These are phyloP conservation scores for Neurospora sp. DNA, from an alignment of 495 filamentous ascomycete genomes.

Conservation along the genomic window DNA sequence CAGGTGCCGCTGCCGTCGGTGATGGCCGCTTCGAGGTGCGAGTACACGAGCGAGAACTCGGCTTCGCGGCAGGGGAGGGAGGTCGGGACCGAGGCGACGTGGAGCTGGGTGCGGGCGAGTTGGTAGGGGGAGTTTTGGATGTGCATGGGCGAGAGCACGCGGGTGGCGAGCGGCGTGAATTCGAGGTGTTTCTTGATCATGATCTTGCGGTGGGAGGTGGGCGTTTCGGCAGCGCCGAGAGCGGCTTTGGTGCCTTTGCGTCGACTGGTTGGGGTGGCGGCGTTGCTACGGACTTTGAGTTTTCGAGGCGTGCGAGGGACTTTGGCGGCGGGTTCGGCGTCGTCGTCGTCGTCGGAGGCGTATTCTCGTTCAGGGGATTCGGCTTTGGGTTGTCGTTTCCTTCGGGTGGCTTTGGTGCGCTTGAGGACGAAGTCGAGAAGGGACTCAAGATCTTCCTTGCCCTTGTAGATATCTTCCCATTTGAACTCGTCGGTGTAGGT, in stretches of 20 bases:
- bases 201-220: conserved; percentile 61
- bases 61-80: conserved; percentile 84
- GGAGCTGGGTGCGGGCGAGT: conserved; percentile 75
- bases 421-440: conserved; percentile 56
- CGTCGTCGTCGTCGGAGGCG: conserved; percentile 28
- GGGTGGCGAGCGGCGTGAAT: conserved; percentile 87
- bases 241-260: conserved; percentile 30
- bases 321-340: conserved; percentile 34
- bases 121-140: conserved; percentile 83
- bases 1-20: conserved; percentile 86
- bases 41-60: conserved; percentile 87
- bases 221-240: conserved; percentile 42
- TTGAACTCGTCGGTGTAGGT: conserved; percentile 87
- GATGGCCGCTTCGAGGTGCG: conserved; percentile 89
- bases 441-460: conserved; percentile 49
- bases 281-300: conserved; percentile 14
- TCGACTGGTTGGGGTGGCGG: conserved; percentile 23
- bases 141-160: conserved; percentile 67
- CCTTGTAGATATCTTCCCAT: conserved; percentile 77
- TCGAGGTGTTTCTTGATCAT: conserved; percentile 84
- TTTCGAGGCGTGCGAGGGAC: conserved; percentile 29
- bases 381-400: conserved; percentile 28
- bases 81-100: conserved; percentile 85
- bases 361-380: conserved; percentile 39
- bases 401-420: conserved; percentile 63